Conservation (phyloP, 495 filamentous ascomycete genomes). For the Penicillium manginii region DNA sequence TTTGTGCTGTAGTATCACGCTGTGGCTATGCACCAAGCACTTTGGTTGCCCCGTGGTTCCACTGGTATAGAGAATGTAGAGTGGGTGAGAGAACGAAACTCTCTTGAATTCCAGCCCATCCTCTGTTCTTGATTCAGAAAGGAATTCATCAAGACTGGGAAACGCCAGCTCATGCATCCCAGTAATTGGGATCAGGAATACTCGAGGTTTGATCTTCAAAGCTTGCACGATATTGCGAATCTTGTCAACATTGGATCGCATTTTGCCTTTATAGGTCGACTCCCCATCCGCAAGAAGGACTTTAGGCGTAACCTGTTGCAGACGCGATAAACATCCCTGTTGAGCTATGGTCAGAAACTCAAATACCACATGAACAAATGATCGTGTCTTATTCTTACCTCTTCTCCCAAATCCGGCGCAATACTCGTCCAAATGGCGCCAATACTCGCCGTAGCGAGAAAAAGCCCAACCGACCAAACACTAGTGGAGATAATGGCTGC, state of each 20-base stretch:
- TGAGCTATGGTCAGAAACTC: background rate
- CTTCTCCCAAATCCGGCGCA: conserved; percentile 72
- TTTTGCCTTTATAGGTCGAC: conserved; percentile 72
- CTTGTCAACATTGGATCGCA: conserved; percentile 21
- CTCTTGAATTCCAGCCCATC: conserved; percentile 53
- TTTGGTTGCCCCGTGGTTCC: conserved; percentile 77
- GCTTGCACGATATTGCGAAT: conserved; percentile 56
- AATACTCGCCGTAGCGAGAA: conserved; percentile 60
- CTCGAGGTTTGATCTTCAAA: conserved; percentile 47
- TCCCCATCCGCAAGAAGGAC: conserved; percentile 73
- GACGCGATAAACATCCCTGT: conserved; percentile 68
- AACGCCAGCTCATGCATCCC: conserved; percentile 41
- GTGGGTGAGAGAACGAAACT: conserved; percentile 67
- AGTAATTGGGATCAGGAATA: conserved; percentile 23
- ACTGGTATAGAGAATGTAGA: conserved; percentile 70
- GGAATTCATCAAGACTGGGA: conserved; percentile 36
- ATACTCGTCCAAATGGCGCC: conserved; percentile 68
- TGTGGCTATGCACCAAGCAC: conserved; percentile 71
- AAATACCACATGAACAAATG: background rate
- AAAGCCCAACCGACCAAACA: conserved; percentile 65
- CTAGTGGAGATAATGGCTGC: conserved; percentile 71
- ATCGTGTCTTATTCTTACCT: conserved; percentile 8
- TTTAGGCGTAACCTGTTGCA: conserved; percentile 66
- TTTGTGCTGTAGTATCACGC: conserved; percentile 56
- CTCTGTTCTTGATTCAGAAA: conserved; percentile 8